Evolutionary conservation across 148 eudicot genomes (phyloP).

Genomic region (Amaranthus hypochondriacus): DNA sequence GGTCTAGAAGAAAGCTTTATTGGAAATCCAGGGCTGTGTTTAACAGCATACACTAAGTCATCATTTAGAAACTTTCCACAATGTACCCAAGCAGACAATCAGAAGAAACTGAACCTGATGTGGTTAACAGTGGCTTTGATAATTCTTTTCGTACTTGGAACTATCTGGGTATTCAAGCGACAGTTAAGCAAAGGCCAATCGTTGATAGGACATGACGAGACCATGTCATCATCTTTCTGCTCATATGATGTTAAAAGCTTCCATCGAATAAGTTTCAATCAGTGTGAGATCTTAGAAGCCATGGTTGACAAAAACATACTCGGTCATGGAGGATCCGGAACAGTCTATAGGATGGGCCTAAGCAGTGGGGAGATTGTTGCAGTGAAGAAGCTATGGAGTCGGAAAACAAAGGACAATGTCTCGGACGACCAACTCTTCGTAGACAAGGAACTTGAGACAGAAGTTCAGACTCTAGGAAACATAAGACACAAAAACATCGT

Average conservation of each 20-base stretch:
- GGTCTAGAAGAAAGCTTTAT: slow-evolving; percentile 66
- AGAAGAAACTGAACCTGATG: slow-evolving; percentile 44
- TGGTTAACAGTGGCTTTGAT: slow-evolving; percentile 62
- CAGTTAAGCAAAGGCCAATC: slow-evolving; percentile 50
- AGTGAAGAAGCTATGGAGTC: slow-evolving; percentile 85
- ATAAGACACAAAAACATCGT: slow-evolving; percentile 94
- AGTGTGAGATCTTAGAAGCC: slow-evolving; percentile 61
- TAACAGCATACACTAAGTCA: slow-evolving; percentile 36
- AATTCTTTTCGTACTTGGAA: slow-evolving; percentile 47
- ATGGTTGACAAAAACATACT: slow-evolving; percentile 80
- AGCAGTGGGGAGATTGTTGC: slow-evolving; percentile 71
- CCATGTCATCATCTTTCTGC: slow-evolving; percentile 52
- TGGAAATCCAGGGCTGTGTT: slow-evolving; percentile 69
- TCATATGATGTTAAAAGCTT: slow-evolving; percentile 80
- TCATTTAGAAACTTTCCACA: slow-evolving; percentile 44
- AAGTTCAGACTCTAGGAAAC: slow-evolving; percentile 85
- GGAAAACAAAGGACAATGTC: slow-evolving; percentile 41
- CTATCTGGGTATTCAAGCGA: slow-evolving; percentile 33
- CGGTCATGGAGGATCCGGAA: slow-evolving; percentile 91
- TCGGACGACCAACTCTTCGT: slow-evolving; percentile 45
- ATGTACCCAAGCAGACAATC: slow-evolving; percentile 37
- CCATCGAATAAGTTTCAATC: slow-evolving; percentile 71
- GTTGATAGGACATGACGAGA: slow-evolving; percentile 46
- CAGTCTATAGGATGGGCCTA: slow-evolving; percentile 68
- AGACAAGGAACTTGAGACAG: slow-evolving; percentile 73